These are phyloP conservation scores for Penicillium sp. DNA, from an alignment of 2,329 filamentous ascomycete species.

Conservation along the genomic window DNA sequence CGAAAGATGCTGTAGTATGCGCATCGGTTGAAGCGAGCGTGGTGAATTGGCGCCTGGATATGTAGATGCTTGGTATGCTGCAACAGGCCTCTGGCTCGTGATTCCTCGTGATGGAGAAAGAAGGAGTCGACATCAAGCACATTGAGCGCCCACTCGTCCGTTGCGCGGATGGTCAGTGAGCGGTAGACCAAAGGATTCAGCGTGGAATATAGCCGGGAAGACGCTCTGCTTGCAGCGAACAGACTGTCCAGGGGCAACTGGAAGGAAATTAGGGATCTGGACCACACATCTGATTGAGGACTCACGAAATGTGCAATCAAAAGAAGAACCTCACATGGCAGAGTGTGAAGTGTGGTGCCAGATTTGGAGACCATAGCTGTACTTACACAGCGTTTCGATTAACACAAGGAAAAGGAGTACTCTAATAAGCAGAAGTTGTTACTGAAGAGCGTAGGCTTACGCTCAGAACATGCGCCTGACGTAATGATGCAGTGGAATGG, in stretches of 20 bases:
- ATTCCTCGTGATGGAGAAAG: background rate
- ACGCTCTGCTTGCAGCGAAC: background rate
- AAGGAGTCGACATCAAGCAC: constrained; percentile 4
- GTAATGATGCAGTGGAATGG: no score
- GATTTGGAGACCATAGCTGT: no score
- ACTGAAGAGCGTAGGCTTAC: no score
- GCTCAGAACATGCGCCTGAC: no score
- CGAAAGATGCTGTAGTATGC: constrained; percentile 3
- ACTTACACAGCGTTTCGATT: background rate
- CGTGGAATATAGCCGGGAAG: background rate
- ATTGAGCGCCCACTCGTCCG: constrained; percentile 7
- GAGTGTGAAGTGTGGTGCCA: background rate
- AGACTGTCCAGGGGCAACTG: background rate
- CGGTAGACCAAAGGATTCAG: constrained; percentile 1
- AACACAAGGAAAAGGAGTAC: no score
- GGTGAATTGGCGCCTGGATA: background rate
- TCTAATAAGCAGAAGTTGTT: no score
- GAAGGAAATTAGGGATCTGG: background rate
- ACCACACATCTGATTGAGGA: background rate
- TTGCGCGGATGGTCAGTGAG: background rate
- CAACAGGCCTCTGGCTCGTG: background rate
- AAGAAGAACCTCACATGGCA: background rate
- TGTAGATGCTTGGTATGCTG: background rate
- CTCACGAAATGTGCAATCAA: background rate
- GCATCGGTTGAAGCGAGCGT: constrained; percentile 2